Conservation (phyloP, 2,329 filamentous ascomycete genomes). For the Botrytis medusae region DNA sequence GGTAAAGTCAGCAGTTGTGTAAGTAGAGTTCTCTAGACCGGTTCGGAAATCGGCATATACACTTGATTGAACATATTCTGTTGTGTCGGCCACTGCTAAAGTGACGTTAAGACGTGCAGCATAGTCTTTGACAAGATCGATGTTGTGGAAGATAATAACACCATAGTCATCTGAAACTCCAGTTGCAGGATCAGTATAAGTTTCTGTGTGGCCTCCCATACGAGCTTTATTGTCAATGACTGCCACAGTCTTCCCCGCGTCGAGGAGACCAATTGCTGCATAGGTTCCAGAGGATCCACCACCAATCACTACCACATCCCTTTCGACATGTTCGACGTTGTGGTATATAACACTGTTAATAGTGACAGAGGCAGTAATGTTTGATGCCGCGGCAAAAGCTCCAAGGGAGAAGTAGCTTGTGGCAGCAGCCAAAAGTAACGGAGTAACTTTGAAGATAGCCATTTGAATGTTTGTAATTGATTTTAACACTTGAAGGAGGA, state of each 20-base stretch:
- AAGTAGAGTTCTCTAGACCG: slow-evolving; percentile 21
- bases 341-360: neutral
- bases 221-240: slow-evolving; percentile 41
- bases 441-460: neutral
- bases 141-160: slow-evolving; percentile 35
- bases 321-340: neutral
- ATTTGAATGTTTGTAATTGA: neutral
- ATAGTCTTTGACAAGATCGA: slow-evolving; percentile 23
- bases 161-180: slow-evolving; percentile 42
- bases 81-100: neutral
- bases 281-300: slow-evolving; percentile 43
- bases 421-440: neutral
- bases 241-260: slow-evolving; percentile 39
- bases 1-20: slow-evolving; percentile 14
- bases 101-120: slow-evolving; percentile 22
- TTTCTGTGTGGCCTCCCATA: slow-evolving; percentile 37
- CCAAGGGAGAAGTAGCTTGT: neutral
- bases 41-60: slow-evolving; percentile 24
- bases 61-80: neutral
- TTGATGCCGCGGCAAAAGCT: neutral
- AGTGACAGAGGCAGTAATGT: neutral
- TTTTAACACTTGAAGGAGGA: neutral
- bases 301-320: slow-evolving; percentile 42
- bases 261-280: slow-evolving; percentile 39
- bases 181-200: slow-evolving; percentile 40